These are phyloP conservation scores for Fusarium tjaetaba DNA, from an alignment of 2,329 filamentous ascomycete species.

Conservation along the genomic window DNA sequence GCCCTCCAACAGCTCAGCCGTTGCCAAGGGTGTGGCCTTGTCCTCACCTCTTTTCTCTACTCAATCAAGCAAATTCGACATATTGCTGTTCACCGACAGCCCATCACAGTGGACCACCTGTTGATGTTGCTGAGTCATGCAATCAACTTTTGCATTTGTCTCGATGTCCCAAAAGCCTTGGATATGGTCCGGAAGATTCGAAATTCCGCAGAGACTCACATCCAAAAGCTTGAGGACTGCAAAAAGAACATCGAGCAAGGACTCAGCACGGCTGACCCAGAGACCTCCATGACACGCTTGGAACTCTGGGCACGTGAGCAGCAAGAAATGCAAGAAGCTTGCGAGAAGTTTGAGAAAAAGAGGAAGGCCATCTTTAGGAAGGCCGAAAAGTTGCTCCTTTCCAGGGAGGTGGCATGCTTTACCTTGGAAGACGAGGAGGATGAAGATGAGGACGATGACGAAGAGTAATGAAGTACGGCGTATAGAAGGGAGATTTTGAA, in stretches of 20 bases:
- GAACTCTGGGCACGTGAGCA: neutral
- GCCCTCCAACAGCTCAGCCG: neutral
- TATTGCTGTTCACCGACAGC: conserved; percentile 6
- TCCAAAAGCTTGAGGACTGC: neutral
- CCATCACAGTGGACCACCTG: neutral
- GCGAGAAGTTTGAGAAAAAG: neutral
- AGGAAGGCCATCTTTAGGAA: neutral
- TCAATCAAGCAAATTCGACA: conserved; percentile 5
- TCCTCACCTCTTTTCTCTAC: neutral
- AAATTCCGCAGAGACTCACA: neutral
- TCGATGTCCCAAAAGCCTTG: neutral
- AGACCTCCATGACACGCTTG: neutral
- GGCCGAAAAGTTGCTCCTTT: neutral
- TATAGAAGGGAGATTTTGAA: too few relatives aligned
- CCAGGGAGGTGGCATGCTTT: neutral
- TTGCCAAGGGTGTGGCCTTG: neutral
- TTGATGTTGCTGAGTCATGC: neutral
- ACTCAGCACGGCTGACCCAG: neutral
- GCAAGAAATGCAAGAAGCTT: neutral
- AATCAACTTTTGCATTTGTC: neutral
- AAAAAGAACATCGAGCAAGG: neutral
- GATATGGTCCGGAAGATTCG: neutral
- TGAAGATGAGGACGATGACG: neutral
- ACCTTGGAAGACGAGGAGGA: neutral
- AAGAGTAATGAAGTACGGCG: neutral